Base-by-base conservation (phyloP, 1,139 yeast species). In the Taphrina communis region DNA sequence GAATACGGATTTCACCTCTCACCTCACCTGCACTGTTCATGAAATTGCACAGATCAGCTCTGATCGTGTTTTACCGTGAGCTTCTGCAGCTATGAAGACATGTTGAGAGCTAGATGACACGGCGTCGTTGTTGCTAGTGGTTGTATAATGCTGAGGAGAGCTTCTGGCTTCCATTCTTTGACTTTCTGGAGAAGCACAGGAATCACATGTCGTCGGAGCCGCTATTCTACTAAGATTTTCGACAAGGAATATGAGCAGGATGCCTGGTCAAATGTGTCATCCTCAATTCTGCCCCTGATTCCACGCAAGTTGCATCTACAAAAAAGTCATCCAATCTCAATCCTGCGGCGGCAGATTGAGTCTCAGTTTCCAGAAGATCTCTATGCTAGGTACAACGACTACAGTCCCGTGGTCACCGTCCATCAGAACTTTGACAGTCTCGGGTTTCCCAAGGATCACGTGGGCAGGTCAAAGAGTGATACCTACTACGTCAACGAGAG, bases 401-500 rank as follows among this genome's bases (percentile, higher is more conserved):
- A 92, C 79, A 82, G 84, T 71, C 97, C 99, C 0, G 90, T 86
- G 1, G 99, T 94, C 0, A 83, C 94, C 6, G 88, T 86, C 1
- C 85, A 81, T 75, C 90, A 93, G 75, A 94, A 94, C 77, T 94
- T 95, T 76, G 99, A 94, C 77, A 89, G 89, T 2, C 82, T 94
- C 57, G 97, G 96, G 0, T 94, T 94, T 77, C 97, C 98, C 0
- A 77, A 79, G 58, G 96, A 93, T 76, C 99, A 94, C 76, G 97
- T 97, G 0, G 98, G 99, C 2, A 83, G 99, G 76, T 86, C 95
- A 41, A 89, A 85, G 75, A 89, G 97, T 2, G 99, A 94, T 77
- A 94, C 99, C 0, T 94, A 94, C 78, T 94, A 94, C 77, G 78
- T 94, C 70, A 93, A 94, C 78, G 82, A 86, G 70, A 83, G 83